Evolutionary conservation across 2,329 filamentous ascomycete species (phyloP).

Genomic region (Ophiobolus disseminans): DNA sequence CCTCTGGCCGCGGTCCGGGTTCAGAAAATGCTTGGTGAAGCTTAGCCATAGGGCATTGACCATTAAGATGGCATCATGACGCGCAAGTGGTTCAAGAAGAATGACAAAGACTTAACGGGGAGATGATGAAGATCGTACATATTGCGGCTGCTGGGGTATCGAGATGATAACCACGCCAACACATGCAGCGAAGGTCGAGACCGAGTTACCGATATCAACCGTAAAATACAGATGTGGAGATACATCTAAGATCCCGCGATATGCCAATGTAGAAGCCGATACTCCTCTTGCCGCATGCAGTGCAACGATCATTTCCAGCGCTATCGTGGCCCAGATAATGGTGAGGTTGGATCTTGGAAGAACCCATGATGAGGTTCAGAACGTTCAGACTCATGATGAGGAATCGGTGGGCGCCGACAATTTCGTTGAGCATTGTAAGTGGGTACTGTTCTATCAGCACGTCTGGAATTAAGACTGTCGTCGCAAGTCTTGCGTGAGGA

Average conservation of each 20-base stretch:
- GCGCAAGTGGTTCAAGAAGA: background rate
- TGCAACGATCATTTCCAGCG: background rate
- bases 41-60: constrained; percentile 1
- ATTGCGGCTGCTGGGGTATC: background rate
- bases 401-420: background rate
- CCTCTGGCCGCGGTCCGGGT: background rate
- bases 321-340: background rate
- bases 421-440: background rate
- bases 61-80: background rate
- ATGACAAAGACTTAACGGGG: background rate
- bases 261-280: too few relatives aligned
- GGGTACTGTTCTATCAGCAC: background rate
- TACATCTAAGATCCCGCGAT: too few relatives aligned
- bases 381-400: background rate
- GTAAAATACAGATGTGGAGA: too few relatives aligned
- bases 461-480: background rate
- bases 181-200: background rate
- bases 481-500: background rate
- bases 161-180: background rate
- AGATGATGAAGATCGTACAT: background rate
- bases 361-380: background rate
- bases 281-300: background rate
- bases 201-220: background rate
- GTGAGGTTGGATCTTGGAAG: background rate
- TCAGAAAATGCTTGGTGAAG: constrained; percentile 9